A percentile compares a stretch with the other conserved stretches of the same genome.
Conservation (phyloP, 1,139 yeast genomes). For the Diutina rugosa region DNA sequence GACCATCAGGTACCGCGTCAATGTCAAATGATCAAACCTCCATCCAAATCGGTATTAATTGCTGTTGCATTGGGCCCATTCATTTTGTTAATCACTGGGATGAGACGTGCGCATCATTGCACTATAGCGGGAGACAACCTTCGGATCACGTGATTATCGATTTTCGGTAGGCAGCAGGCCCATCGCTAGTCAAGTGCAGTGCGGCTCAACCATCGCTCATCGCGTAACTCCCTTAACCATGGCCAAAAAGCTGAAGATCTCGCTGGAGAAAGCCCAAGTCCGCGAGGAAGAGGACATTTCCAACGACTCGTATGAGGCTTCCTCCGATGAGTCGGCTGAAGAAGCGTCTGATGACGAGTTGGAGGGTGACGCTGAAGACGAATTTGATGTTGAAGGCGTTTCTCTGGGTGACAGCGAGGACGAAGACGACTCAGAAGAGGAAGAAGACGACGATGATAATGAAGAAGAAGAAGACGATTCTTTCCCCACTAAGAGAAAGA, state of each 20-base stretch:
- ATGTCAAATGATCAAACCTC: not conserved
- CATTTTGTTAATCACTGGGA: not conserved
- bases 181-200: not conserved
- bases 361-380: conserved; percentile 1
- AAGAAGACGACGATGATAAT: conserved; percentile 12
- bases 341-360: conserved; percentile 5
- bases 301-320: not conserved
- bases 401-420: conserved; percentile 3
- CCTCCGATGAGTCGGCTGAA: not conserved
- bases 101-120: not conserved
- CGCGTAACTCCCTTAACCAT: not conserved
- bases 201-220: not conserved
- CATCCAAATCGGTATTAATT: too few relatives aligned
- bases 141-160: not conserved
- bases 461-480: conserved; percentile 16
- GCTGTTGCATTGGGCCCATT: too few relatives aligned
- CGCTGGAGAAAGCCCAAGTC: conserved; percentile 6
- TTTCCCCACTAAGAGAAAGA: conserved; percentile 39
- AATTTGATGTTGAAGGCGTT: conserved; percentile 6
- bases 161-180: not conserved
- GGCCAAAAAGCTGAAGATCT: conserved; percentile 11
- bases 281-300: not conserved
- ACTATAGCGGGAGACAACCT: too few relatives aligned
- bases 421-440: conserved; percentile 11
- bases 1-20: not conserved